Conservation (phyloP, 2,329 filamentous ascomycete genomes). For the Sarocladium oryzae region DNA sequence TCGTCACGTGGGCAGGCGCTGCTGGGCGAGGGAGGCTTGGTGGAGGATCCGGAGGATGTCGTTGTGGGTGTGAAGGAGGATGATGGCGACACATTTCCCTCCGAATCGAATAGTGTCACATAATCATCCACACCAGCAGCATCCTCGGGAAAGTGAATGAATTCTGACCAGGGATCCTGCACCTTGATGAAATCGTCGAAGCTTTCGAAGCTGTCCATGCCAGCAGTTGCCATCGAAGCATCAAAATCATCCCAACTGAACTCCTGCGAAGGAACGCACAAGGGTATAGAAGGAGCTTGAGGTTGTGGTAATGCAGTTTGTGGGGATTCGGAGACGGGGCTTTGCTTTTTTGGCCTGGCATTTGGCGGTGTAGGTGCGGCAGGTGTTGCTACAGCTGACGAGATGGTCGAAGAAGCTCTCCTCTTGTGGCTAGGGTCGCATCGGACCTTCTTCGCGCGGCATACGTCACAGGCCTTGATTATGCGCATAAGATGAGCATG, state of each 20-base stretch:
- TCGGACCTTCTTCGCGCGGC: constrained; percentile 56
- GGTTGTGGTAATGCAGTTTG: neutral
- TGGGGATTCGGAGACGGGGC: neutral
- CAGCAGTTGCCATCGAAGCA: neutral
- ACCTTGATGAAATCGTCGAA: neutral
- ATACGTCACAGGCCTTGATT: constrained; percentile 60
- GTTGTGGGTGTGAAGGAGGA: neutral
- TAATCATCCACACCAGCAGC: neutral
- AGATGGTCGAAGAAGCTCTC: constrained; percentile 25
- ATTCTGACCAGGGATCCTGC: constrained; percentile 37
- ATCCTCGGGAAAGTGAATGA: constrained; percentile 34
- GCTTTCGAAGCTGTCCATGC: constrained; percentile 1
- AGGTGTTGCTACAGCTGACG: constrained; percentile 8
- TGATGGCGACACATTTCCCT: neutral
- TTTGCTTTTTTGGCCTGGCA: constrained; percentile 11
- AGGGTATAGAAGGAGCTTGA: neutral
- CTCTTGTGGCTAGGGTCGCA: constrained; percentile 56
- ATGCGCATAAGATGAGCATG: constrained; percentile 61
- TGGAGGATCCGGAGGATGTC: neutral
- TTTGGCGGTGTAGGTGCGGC: constrained; percentile 10
- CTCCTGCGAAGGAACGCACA: neutral
- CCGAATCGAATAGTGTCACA: neutral
- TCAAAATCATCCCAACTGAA: constrained; percentile 6
- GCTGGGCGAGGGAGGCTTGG: constrained; percentile 1
- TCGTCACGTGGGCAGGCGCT: neutral